A percentile compares a stretch with the other conserved stretches of the same genome.
phyloP scores from a whole-genome alignment of 2,329 filamentous ascomycete genomes.

The Fusarium torreyae region DNA sequence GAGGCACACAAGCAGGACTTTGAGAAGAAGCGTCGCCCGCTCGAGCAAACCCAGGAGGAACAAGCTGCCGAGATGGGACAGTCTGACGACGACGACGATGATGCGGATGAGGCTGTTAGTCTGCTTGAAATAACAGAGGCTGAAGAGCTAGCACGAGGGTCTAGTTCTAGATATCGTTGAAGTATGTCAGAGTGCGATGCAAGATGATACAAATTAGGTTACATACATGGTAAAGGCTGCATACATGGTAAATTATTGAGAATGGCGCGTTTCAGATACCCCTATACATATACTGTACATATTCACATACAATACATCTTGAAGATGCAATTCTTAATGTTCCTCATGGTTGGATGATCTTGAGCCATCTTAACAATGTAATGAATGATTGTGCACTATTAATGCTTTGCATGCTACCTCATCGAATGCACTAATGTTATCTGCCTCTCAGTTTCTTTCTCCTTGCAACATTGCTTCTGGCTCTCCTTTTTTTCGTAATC shows the following conservation, averaged over 20 bases:
- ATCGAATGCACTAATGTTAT: no score
- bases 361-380: no score
- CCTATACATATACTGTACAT: constrained; percentile 28
- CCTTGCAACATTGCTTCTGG: no score
- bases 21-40: constrained; percentile 76
- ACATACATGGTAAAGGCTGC: constrained; percentile 1
- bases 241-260: constrained; percentile 20
- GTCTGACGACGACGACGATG: constrained; percentile 57
- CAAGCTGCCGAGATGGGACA: constrained; percentile 49
- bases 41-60: constrained; percentile 47
- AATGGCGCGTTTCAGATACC: constrained; percentile 31
- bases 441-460: no score
- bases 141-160: constrained; percentile 40
- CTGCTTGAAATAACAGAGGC: constrained; percentile 51
- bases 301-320: constrained; percentile 2
- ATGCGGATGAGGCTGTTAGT: constrained; percentile 44
- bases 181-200: neutral
- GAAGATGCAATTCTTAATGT: neutral
- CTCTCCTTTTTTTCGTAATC: no score
- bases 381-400: no score
- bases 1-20: constrained; percentile 93
- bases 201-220: constrained; percentile 1
- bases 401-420: no score
- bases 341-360: no score
- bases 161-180: constrained; percentile 33